phyloP scores from a whole-genome alignment of 2,329 filamentous ascomycete genomes.

The Ceratocystis ficicola region DNA sequence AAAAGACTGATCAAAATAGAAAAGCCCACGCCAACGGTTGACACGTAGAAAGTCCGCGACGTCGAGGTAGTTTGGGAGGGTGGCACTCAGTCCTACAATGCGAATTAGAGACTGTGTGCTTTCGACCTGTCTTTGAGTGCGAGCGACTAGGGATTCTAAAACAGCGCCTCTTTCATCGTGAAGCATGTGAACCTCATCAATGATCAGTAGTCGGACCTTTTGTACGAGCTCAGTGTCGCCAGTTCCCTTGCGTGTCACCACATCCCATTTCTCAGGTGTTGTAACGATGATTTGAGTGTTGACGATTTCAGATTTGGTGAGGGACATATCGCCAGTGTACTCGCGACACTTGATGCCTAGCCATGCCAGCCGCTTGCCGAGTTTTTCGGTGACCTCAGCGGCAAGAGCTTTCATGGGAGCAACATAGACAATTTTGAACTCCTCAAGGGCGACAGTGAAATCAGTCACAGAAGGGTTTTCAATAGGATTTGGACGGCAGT shows the following conservation, averaged over 20 bases:
- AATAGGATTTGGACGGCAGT: conserved; percentile 65
- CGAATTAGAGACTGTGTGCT: conserved; percentile 95
- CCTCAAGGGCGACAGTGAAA: conserved; percentile 69
- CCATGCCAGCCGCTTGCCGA: conserved; percentile 86
- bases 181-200: conserved; percentile 98
- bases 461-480: conserved; percentile 62
- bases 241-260: conserved; percentile 91
- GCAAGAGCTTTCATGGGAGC: conserved; percentile 98
- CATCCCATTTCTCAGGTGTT: conserved; percentile 98
- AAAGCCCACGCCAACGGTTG: conserved; percentile 81
- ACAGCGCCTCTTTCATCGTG: conserved; percentile 96
- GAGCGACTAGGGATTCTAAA: conserved; percentile 85
- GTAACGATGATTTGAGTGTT: conserved; percentile 97
- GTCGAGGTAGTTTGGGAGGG: conserved; percentile 89
- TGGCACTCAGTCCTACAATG: conserved; percentile 89
- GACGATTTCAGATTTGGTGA: conserved; percentile 91
- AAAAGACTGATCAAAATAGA: conserved; percentile 95
- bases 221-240: conserved; percentile 96
- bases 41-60: conserved; percentile 96
- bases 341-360: conserved; percentile 84
- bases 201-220: conserved; percentile 89
- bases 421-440: conserved; percentile 98
- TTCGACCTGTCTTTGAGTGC: conserved; percentile 92
- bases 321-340: conserved; percentile 95
- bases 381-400: conserved; percentile 88